Percentiles rank a stretch among this genome's conserved stretches.
Conservation (phyloP, 805 yeast species). For the Saturnispora ahearnii region DNA sequence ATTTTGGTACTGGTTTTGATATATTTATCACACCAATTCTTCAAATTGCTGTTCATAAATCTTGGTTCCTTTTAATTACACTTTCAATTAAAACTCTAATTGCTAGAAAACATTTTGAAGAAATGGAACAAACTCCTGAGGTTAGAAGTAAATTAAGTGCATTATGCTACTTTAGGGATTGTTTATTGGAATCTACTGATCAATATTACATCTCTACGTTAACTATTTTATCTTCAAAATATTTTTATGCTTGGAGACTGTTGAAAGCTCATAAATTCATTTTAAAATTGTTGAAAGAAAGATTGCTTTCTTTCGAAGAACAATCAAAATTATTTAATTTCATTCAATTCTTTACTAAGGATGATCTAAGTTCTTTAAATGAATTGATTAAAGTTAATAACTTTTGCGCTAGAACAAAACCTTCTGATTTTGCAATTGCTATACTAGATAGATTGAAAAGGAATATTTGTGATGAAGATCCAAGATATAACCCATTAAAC, state of each 20-base stretch:
- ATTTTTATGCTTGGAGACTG: slow-evolving; percentile 62
- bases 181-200: slow-evolving; percentile 13
- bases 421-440: slow-evolving; percentile 4
- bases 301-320: slow-evolving; percentile 2
- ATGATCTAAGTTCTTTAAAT: slow-evolving; percentile 14
- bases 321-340: slow-evolving; percentile 10
- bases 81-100: slow-evolving; percentile 25
- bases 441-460: slow-evolving; percentile 1
- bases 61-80: slow-evolving; percentile 17
- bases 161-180: not conserved
- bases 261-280: slow-evolving; percentile 45
- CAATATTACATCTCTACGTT: slow-evolving; percentile 30
- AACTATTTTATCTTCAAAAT: slow-evolving; percentile 43
- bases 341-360: slow-evolving; percentile 13
- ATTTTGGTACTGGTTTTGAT: slow-evolving; percentile 32
- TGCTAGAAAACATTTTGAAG: slow-evolving; percentile 18
- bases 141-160: not conserved
- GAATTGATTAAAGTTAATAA: slow-evolving; percentile 8
- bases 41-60: slow-evolving; percentile 32
- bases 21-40: slow-evolving; percentile 30
- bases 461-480: slow-evolving; percentile 5
- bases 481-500: not conserved
- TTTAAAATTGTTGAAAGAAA: slow-evolving; percentile 27
- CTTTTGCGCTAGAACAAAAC: not conserved
- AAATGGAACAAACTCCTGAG: not conserved